A percentile compares a stretch with the other conserved stretches of the same genome.
Evolutionary conservation across 805 yeast species (phyloP).

Genomic region (Yamadazyma laniorum): DNA sequence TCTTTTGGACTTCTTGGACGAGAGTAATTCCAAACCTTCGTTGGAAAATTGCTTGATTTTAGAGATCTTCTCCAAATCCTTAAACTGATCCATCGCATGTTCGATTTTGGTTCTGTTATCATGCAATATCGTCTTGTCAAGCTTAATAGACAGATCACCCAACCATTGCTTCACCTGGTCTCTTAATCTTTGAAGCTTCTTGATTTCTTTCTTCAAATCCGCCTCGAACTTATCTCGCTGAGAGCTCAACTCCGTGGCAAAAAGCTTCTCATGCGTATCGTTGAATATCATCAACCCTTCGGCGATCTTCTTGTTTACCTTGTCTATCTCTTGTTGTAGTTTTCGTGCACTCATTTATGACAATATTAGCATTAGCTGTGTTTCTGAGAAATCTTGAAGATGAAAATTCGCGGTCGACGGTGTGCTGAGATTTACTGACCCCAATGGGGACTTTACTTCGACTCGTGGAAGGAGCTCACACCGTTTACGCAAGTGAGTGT

Average conservation of each 20-base stretch:
- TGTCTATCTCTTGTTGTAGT: constrained; percentile 77
- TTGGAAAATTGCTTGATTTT: constrained; percentile 92
- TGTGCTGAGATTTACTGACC: neutral
- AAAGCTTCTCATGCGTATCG: constrained; percentile 79
- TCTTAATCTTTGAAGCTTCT: constrained; percentile 86
- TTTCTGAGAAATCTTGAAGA: neutral
- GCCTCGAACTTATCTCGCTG: constrained; percentile 92
- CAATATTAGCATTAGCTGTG: no score
- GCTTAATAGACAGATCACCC: constrained; percentile 86
- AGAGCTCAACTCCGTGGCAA: constrained; percentile 74
- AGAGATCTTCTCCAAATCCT: constrained; percentile 88
- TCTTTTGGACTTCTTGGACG: constrained; percentile 22
- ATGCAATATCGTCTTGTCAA: constrained; percentile 42
- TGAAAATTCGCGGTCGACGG: neutral
- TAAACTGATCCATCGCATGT: constrained; percentile 94
- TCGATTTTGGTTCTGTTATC: constrained; percentile 73
- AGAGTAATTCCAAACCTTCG: constrained; percentile 79
- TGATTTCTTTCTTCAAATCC: constrained; percentile 91
- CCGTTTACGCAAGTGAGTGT: no score
- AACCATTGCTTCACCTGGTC: constrained; percentile 97
- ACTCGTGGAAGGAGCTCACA: no score
- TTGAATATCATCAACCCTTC: constrained; percentile 91
- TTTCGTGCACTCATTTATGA: constrained; percentile 42
- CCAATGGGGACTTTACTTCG: no score
- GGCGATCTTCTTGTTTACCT: constrained; percentile 82